Evolutionary conservation across 768 basidiomycete genomes (phyloP).

Genomic region (Lactifluus subvellereus): DNA sequence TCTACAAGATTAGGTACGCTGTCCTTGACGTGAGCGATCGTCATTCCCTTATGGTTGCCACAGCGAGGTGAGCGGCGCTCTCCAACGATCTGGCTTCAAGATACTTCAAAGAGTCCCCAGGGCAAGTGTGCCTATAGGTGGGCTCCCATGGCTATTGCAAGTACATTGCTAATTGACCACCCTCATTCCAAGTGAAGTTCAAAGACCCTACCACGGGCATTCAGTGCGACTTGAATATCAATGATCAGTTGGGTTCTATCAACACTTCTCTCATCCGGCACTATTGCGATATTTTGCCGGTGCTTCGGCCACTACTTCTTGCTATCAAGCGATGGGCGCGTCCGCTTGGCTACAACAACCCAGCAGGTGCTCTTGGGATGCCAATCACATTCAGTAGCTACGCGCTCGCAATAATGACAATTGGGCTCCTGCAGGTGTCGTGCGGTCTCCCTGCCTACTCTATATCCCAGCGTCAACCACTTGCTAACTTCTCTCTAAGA

Average conservation of each 20-base stretch:
- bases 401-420: constrained; percentile 53
- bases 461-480: not conserved
- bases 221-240: constrained; percentile 54
- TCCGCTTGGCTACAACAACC: constrained; percentile 44
- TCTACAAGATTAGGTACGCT: constrained; percentile 32
- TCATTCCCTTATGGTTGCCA: not conserved
- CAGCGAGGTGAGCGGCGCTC: constrained; percentile 31
- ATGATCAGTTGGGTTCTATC: constrained; percentile 50
- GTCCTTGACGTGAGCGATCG: not conserved
- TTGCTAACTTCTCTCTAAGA: constrained; percentile 31
- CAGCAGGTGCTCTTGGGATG: constrained; percentile 27
- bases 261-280: constrained; percentile 46
- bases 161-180: constrained; percentile 6
- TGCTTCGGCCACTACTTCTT: constrained; percentile 40
- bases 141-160: not conserved
- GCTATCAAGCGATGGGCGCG: constrained; percentile 58
- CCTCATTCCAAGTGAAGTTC: constrained; percentile 42
- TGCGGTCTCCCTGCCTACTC: not conserved
- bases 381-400: constrained; percentile 54
- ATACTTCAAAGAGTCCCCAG: constrained; percentile 26
- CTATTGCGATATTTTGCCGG: constrained; percentile 45
- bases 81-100: constrained; percentile 33
- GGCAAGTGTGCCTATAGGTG: constrained; percentile 37
- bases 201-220: constrained; percentile 38
- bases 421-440: constrained; percentile 52